Base-by-base conservation (phyloP, 331 rosid genomes). In the Saraca asoca region DNA sequence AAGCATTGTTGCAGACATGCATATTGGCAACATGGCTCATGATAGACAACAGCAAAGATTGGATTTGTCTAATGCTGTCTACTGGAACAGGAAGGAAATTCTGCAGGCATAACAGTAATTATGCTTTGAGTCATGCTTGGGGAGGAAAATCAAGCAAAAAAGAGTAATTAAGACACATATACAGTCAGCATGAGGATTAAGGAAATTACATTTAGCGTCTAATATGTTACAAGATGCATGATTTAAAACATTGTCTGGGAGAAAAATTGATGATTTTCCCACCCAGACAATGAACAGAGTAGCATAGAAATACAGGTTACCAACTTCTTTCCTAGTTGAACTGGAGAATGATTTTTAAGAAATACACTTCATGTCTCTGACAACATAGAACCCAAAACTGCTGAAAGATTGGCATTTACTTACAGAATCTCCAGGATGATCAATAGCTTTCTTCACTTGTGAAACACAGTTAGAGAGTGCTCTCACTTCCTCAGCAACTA, bases 401-500 rank as follows among this genome's bases (percentile, higher is more conserved):
- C 34, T 33, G 53, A 35, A 58, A 10, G 51, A 71, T 60, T 64
- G 64, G 45, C 20, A 66, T 77, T 69, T 70, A 85, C 95, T 86
- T 83, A 93, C 98, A 51, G 87, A 71, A 73, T 79, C 82, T 57
- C 75, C 80, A 68, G 61, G 75, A 58, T 80, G 76, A 69, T 87
- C 97, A 41, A 81, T 80, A 64, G 75, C 80, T 65, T 72, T 85
- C 88, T 93, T 88, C 83, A 93, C 85, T 83, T 86, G 85, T 15
- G 95, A 85, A 64, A 83, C 81, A 61, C 95, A 87, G 64, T 77
- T 88, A 77, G 95, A 85, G 77, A 90, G 91, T 48, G 91, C 94
- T 80, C 79, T 90, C 68, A 90, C 97, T 90, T 93, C 98, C 80
- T 88, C 87, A 2, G 71, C 82, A 70, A 90, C 86, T 85, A 85